Evolutionary conservation across 2,329 filamentous ascomycete genomes (phyloP).

Genomic region (Cytospora chrysosperma): DNA sequence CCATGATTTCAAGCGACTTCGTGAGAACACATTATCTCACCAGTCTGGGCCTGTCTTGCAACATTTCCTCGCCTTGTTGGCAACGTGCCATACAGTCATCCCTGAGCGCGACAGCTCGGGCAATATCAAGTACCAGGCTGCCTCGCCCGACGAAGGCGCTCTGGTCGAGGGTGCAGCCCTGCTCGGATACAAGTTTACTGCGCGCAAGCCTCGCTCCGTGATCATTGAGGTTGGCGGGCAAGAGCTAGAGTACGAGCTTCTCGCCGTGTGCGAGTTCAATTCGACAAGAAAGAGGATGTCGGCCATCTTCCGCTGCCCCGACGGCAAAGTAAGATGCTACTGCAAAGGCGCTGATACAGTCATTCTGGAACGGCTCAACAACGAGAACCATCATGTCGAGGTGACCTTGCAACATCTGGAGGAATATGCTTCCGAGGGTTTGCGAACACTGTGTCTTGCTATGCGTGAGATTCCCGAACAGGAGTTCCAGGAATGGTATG

Average conservation of each 20-base stretch:
- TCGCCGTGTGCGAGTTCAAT: conserved; percentile 99
- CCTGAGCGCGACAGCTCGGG: conserved; percentile 77
- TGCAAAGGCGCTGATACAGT: conserved; percentile 98
- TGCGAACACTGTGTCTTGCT: conserved; percentile 90
- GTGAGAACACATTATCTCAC: conserved; percentile 64
- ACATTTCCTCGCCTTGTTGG: conserved; percentile 82
- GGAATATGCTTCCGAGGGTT: conserved; percentile 94
- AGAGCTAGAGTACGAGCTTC: conserved; percentile 79
- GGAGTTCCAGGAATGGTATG: conserved; percentile 84
- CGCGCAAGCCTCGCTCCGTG: conserved; percentile 85
- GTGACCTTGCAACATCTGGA: conserved; percentile 92
- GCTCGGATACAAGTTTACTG: conserved; percentile 86
- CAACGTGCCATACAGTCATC: conserved; percentile 96
- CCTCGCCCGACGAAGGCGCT: conserved; percentile 96
- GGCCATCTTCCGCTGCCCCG: conserved; percentile 91
- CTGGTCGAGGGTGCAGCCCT: conserved; percentile 85
- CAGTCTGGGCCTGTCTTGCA: conserved; percentile 55
- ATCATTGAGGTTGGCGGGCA: conserved; percentile 74
- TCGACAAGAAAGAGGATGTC: conserved; percentile 98
- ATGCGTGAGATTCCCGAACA: conserved; percentile 90
- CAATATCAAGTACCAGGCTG: conserved; percentile 94
- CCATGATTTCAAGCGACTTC: conserved; percentile 77
- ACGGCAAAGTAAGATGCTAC: conserved; percentile 91
- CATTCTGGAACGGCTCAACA: conserved; percentile 84
- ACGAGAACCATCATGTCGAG: conserved; percentile 84